Percentiles rank a stretch among this genome's conserved stretches.
phyloP scores from a whole-genome alignment of 2,329 filamentous ascomycete genomes.

The Beauveria sp. region DNA sequence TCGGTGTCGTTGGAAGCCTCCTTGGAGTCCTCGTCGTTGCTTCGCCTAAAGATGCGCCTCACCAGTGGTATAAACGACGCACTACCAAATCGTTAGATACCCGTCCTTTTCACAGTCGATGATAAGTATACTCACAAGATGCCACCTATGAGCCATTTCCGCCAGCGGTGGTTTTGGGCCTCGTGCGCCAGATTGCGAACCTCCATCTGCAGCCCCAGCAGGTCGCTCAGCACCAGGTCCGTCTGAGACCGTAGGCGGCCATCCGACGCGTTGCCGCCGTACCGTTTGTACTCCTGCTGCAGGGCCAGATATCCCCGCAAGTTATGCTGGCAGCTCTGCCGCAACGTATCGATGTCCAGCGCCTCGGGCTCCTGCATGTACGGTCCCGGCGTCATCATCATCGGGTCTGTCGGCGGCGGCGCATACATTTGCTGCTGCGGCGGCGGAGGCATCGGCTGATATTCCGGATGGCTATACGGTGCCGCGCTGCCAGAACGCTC shows the following conservation, averaged over 20 bases:
- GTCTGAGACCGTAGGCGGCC: conserved; percentile 36
- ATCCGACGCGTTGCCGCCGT: conserved; percentile 27
- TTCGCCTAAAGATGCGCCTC: conserved; percentile 42
- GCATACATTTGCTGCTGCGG: conserved; percentile 20
- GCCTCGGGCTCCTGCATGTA: conserved; percentile 1
- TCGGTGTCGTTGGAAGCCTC: conserved; percentile 44
- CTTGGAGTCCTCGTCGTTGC: conserved; percentile 28
- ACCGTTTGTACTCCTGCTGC: conserved; percentile 22
- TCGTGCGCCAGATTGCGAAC: conserved; percentile 35
- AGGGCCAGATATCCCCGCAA: conserved; percentile 29
- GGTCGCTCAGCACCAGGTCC: conserved; percentile 34
- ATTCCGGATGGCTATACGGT: conserved; percentile 11
- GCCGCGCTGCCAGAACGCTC: conserved; percentile 17
- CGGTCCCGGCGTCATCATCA: not conserved
- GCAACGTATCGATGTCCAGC: conserved; percentile 25
- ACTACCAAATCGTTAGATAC: conserved; percentile 21
- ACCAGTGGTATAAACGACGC: conserved; percentile 46
- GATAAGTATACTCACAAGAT: conserved; percentile 34
- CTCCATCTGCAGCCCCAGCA: conserved; percentile 36
- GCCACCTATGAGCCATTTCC: conserved; percentile 44
- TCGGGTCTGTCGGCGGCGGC: not conserved
- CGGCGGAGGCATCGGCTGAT: conserved; percentile 20
- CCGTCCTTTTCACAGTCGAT: not conserved
- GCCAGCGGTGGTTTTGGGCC: conserved; percentile 43
- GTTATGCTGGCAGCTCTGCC: conserved; percentile 27